Conservation (phyloP, 2,329 filamentous ascomycete genomes). For the Trichoderma sp. region DNA sequence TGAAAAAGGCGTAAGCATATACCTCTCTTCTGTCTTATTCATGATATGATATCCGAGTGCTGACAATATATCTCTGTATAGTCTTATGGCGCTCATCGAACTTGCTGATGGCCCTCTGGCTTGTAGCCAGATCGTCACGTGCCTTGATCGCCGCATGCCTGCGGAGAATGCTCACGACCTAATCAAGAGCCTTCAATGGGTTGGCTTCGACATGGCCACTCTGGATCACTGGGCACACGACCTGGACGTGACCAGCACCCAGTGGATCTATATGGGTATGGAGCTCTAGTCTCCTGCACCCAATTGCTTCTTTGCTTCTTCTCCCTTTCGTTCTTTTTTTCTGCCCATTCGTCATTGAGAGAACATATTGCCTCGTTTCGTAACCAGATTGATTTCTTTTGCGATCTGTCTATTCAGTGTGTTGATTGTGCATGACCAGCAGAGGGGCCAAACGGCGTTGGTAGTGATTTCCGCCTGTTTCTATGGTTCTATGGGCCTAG, state of each 20-base stretch:
- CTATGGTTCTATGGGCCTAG: not conserved
- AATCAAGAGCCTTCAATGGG: constrained; percentile 86
- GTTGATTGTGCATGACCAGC: not conserved
- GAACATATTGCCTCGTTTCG: not conserved
- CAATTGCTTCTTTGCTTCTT: constrained; percentile 27
- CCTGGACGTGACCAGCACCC: constrained; percentile 68
- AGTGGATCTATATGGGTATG: constrained; percentile 88
- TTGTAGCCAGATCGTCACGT: constrained; percentile 77
- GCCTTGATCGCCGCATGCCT: constrained; percentile 72
- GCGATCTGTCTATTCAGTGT: not conserved
- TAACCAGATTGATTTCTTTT: not conserved
- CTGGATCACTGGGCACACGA: constrained; percentile 72
- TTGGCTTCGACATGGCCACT: constrained; percentile 82
- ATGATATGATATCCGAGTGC: not conserved
- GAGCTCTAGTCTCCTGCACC: constrained; percentile 64
- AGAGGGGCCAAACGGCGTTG: constrained; percentile 5
- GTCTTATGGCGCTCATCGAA: constrained; percentile 87
- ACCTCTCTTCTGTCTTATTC: not conserved
- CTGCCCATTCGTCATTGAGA: constrained; percentile 6
- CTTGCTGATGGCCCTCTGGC: constrained; percentile 75
- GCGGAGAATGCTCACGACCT: constrained; percentile 64
- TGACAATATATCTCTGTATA: constrained; percentile 39
- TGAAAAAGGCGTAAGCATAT: constrained; percentile 79
- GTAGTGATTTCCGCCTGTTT: not conserved
- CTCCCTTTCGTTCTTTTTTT: constrained; percentile 26